These are phyloP conservation scores for Ceratobasidium sp. DNA, from an alignment of 1,284 basidiomycete genomes.

Conservation along the genomic window DNA sequence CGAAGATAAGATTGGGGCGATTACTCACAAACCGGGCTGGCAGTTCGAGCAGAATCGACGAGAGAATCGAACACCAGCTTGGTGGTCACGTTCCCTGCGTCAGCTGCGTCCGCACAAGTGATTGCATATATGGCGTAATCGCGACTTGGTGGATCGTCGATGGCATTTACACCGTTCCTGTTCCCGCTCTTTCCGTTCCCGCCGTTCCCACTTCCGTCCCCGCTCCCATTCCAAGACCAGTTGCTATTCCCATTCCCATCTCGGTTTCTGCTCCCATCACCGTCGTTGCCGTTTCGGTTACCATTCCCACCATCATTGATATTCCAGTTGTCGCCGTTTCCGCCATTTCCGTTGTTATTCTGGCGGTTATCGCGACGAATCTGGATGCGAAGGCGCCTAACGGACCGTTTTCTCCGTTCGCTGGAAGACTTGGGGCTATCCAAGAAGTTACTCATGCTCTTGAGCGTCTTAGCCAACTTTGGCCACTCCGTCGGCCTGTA, in stretches of 20 bases:
- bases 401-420: neutral
- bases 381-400: neutral
- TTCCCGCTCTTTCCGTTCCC: too few relatives aligned
- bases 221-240: too few relatives aligned
- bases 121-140: slow-evolving; percentile 16
- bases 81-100: slow-evolving; percentile 39
- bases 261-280: too few relatives aligned
- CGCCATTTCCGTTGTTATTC: neutral
- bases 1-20: neutral
- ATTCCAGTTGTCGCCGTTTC: neutral
- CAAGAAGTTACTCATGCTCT: neutral
- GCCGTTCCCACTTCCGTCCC: too few relatives aligned
- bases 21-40: slow-evolving; percentile 33
- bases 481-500: slow-evolving; percentile 40
- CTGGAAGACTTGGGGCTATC: neutral
- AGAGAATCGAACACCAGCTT: slow-evolving; percentile 36
- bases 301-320: neutral
- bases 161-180: too few relatives aligned
- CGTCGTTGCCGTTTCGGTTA: neutral
- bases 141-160: neutral
- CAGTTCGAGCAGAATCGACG: neutral
- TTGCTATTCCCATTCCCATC: too few relatives aligned
- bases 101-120: slow-evolving; percentile 41
- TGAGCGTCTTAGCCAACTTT: slow-evolving; percentile 15
- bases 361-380: neutral